Evolutionary conservation across 306 rosid genomes (phyloP), one percentile per base, ranked within the genome.

Genomic region (Rosa chinensis): DNA sequence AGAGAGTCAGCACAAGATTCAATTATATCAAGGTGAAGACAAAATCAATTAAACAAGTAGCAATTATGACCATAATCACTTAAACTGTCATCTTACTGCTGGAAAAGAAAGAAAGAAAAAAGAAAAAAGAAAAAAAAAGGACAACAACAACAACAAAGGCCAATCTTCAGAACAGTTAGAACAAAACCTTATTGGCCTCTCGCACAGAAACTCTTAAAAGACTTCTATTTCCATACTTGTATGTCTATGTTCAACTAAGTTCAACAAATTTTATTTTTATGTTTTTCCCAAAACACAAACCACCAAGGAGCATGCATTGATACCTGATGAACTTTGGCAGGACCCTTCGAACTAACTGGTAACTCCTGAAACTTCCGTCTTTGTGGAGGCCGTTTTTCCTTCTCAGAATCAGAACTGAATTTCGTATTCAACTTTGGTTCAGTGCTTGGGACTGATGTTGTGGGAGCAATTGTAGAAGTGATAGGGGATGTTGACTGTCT

Each of bases 281-380:
- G 11, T 66, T 42, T 63, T 6, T 44, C 58, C 56, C 74, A 12
- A 42, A 52, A 74, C 21, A 35, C 44, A 62, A 52, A 85, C 62
- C 64, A 78, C 73, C 75, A 84, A 49, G 75, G 70, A 67, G 43
- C 83, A 75, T 77, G 85, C 81, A 86, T 77, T 62, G 73, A 79
- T 85, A 88, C 99, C 99, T 95, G 99, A 87, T 88, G 77, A 82
- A 62, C 72, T 76, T 80, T 88, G 63, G 89, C 42, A 67, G 92
- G 40, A 76, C 79, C 80, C 80, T 88, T 90, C 10, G 84, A 89
- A 84, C 79, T 82, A 83, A 81, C 80, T 43, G 97, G 95, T 79
- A 86, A 78, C 76, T 95, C 99, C 86, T 95, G 98, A 86, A 95
- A 95, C 85, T 92, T 95, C 50, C 99, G 92, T 81, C 52, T 91